These are phyloP conservation scores for Microdochium paspali DNA, from an alignment of 2,329 filamentous ascomycete species.

Conservation along the genomic window DNA sequence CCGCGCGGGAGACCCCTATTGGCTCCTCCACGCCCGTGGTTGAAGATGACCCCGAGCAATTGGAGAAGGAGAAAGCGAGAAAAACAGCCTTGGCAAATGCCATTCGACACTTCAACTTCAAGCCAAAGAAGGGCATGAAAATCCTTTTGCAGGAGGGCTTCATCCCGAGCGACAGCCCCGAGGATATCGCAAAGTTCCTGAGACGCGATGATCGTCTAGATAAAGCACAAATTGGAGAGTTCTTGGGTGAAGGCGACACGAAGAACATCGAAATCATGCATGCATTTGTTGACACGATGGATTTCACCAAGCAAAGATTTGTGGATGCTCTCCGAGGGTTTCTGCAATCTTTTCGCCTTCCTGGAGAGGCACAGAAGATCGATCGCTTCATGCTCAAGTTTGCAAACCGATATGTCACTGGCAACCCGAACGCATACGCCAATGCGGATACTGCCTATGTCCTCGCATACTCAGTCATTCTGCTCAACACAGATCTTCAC, in stretches of 20 bases:
- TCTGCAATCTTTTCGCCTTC: conserved; percentile 86
- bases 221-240: conserved; percentile 90
- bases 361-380: conserved; percentile 96
- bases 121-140: conserved; percentile 90
- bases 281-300: conserved; percentile 91
- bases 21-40: conserved; percentile 57
- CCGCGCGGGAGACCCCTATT: conserved; percentile 51
- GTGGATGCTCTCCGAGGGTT: conserved; percentile 88
- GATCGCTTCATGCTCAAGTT: conserved; percentile 99
- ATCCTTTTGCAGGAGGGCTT: conserved; percentile 76
- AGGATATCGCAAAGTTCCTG: conserved; percentile 79
- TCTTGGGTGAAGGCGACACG: conserved; percentile 83
- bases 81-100: conserved; percentile 90
- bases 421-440: conserved; percentile 94
- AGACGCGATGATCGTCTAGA: conserved; percentile 74
- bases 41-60: conserved; percentile 84
- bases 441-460: conserved; percentile 98
- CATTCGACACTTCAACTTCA: conserved; percentile 92
- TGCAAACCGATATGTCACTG: conserved; percentile 87
- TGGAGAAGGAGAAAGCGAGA: conserved; percentile 90
- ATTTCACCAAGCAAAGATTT: conserved; percentile 84
- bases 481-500: conserved; percentile 94
- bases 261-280: conserved; percentile 98
- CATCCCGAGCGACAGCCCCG: conserved; percentile 67
- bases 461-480: conserved; percentile 88